These are phyloP conservation scores for Primulina tabacum DNA, from an alignment of 257 asterid genomes.

Conservation along the genomic window DNA sequence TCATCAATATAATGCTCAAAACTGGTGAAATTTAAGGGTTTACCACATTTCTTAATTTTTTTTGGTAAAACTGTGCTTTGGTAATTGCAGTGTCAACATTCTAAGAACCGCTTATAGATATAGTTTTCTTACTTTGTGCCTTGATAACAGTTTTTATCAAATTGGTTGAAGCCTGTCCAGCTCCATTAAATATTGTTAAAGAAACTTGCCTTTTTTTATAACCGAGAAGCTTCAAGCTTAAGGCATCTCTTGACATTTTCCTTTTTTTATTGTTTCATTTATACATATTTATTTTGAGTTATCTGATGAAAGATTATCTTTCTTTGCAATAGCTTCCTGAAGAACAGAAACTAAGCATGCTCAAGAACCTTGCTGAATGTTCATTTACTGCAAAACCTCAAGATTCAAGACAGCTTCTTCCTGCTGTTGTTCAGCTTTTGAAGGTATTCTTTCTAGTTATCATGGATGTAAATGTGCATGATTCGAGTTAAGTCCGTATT, in stretches of 20 bases:
- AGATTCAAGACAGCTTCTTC: constrained; percentile 86
- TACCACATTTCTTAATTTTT: neutral
- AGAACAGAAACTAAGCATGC: constrained; percentile 67
- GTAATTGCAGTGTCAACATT: neutral
- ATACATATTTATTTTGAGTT: constrained; percentile 9
- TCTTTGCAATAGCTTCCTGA: constrained; percentile 71
- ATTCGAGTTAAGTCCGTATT: neutral
- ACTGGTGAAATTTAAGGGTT: neutral
- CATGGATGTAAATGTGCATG: constrained; percentile 17
- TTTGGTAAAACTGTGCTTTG: neutral
- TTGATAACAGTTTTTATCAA: neutral
- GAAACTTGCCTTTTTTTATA: constrained; percentile 9
- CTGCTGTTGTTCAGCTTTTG: constrained; percentile 76
- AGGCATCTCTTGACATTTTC: constrained; percentile 17
- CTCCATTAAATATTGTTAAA: neutral
- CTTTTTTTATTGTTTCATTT: neutral
- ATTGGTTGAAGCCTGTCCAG: neutral
- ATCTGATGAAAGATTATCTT: constrained; percentile 17
- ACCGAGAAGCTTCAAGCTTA: constrained; percentile 16
- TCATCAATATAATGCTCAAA: neutral
- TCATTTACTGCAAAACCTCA: constrained; percentile 76
- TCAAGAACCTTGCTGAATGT: constrained; percentile 83
- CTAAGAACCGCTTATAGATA: neutral
- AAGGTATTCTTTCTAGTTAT: constrained; percentile 47
- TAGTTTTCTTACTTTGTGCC: neutral